These are phyloP conservation scores for Rhodotorula sp. DNA, from an alignment of 1,284 basidiomycete species.

Conservation along the genomic window DNA sequence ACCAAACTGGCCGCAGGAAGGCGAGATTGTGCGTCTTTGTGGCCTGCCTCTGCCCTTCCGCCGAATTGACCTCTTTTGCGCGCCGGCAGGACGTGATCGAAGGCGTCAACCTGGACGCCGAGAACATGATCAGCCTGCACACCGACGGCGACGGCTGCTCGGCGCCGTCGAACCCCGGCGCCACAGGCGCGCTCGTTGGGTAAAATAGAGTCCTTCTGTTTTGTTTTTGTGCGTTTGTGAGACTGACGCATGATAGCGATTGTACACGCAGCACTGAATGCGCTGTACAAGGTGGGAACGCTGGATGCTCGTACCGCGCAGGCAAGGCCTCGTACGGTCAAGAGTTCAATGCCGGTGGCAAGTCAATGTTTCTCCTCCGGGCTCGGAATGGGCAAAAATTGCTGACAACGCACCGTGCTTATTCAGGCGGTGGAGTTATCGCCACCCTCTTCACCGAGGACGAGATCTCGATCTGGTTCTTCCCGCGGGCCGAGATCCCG, in stretches of 20 bases:
- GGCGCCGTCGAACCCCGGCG: neutral
- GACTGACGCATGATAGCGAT: too few species aligned
- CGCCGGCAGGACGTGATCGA: slow-evolving; percentile 19
- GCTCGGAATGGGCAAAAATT: too few species aligned
- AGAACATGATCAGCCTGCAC: slow-evolving; percentile 19
- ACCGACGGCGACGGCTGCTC: slow-evolving; percentile 9
- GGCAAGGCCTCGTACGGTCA: slow-evolving; percentile 11
- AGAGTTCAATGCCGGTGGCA: slow-evolving; percentile 7
- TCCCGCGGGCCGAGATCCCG: slow-evolving; percentile 28
- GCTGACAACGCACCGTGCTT: too few species aligned
- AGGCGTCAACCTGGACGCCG: slow-evolving; percentile 13
- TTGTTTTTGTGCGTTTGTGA: neutral
- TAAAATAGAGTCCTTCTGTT: too few species aligned
- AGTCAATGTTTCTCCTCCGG: too few species aligned
- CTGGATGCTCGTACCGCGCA: slow-evolving; percentile 14
- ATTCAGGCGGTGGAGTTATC: slow-evolving; percentile 43
- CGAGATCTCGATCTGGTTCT: slow-evolving; percentile 39
- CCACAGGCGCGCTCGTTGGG: slow-evolving; percentile 2
- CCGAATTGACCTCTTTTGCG: too few species aligned
- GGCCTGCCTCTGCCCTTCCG: neutral
- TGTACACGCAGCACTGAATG: slow-evolving; percentile 10
- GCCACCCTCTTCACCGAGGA: slow-evolving; percentile 29
- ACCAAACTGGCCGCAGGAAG: slow-evolving; percentile 3
- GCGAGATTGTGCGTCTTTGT: slow-evolving; percentile 11
- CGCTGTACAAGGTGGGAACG: slow-evolving; percentile 13